Percentiles rank a stretch among this genome's conserved stretches.
Evolutionary conservation across 1,284 basidiomycete species (phyloP).

Genomic region (Taiwanofungus camphoratus): DNA sequence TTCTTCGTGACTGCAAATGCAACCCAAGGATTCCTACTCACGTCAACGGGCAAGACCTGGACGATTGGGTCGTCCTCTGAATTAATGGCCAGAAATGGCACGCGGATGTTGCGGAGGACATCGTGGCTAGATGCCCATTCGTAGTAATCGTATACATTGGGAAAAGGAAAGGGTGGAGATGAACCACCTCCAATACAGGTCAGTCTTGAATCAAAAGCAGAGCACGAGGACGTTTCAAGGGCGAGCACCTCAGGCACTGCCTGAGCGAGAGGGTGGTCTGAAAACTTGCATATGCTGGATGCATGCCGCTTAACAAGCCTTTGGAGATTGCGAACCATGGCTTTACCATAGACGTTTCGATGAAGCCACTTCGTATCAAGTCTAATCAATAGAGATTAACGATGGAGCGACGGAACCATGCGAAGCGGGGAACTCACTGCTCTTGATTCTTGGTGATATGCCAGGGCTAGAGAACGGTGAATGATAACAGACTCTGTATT

Average conservation of each 20-base stretch:
- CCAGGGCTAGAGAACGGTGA: slow-evolving; percentile 58
- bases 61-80: slow-evolving; percentile 91
- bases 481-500: slow-evolving; percentile 1
- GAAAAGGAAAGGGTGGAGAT: slow-evolving; percentile 75
- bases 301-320: slow-evolving; percentile 62
- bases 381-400: slow-evolving; percentile 29
- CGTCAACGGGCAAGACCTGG: slow-evolving; percentile 53
- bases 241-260: slow-evolving; percentile 39
- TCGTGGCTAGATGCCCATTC: slow-evolving; percentile 56
- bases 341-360: slow-evolving; percentile 74
- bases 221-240: slow-evolving; percentile 49
- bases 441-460: slow-evolving; percentile 57
- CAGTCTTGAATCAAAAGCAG: slow-evolving; percentile 61
- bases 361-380: slow-evolving; percentile 63
- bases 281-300: slow-evolving; percentile 42
- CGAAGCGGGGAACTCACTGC: slow-evolving; percentile 40
- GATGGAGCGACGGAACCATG: slow-evolving; percentile 5
- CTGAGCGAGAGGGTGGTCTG: slow-evolving; percentile 45
- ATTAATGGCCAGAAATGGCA: slow-evolving; percentile 82
- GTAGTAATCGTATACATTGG: slow-evolving; percentile 80
- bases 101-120: slow-evolving; percentile 49
- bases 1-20: slow-evolving; percentile 69
- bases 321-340: slow-evolving; percentile 77
- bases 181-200: slow-evolving; percentile 77
- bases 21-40: slow-evolving; percentile 57